Base-by-base conservation (phyloP, 78 protist species). In the Dictyostelium firmibasis region DNA sequence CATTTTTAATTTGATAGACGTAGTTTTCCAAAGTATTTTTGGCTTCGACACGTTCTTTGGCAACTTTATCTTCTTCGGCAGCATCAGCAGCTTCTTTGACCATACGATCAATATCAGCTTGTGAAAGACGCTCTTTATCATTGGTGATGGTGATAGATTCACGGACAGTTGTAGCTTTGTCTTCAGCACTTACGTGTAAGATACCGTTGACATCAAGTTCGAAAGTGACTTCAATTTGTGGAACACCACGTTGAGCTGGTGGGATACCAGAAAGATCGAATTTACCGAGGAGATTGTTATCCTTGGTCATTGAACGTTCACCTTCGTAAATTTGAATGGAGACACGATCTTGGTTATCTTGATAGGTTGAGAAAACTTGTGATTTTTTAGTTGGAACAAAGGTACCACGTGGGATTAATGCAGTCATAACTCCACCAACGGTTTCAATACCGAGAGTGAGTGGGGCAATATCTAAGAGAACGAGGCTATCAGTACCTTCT, bases 391-490 rank as follows among this genome's bases (percentile, higher is more conserved):
- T 67, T 53, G 99, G 99, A 43, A 99, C 96, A 67, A 97, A 78
- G 4, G 99, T 93, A 97, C 97, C 97, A 33, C 99, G 78, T 88
- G 85, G 83, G 91, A 99, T 98, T 76, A 98, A 83, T 35, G 89
- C 69, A 20, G 98, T 92, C 99, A 99, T 98, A 83, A 98, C 97
- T 35, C 99, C 99, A 67, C 99, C 99, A 25, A 96, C 99, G 33
- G 98, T 98, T 92, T 82, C 99, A 85, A 99, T 95, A 38, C 99
- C 99, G 38, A 99, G 95, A 23, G 99, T 96, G n/a, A 99, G 97
- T 23, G 99, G 99, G 14, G 99, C 95, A 11, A 99, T 99, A 94
- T 99, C 99, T 64, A 99, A 85, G n/a, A 99, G 97, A 57, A 99
- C 97, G 38, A 98, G 75, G 18, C 95, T 96, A 75, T 84, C 25